A percentile compares a stretch with the other conserved stretches of the same genome.
phyloP scores from a whole-genome alignment of 495 filamentous ascomycete species.

The Daldinia loculata region DNA sequence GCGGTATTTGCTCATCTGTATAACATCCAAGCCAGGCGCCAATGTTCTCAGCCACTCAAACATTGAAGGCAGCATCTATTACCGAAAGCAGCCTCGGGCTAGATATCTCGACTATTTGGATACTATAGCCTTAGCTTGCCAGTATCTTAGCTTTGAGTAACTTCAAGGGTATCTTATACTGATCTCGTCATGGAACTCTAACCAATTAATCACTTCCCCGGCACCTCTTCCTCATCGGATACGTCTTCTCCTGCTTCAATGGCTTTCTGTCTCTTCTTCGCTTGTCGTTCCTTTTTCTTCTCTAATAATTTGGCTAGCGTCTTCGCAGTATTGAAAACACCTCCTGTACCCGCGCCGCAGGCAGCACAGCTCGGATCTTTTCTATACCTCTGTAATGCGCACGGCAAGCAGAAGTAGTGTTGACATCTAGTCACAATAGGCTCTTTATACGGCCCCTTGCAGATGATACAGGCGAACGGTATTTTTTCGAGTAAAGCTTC shows the following conservation, averaged over 20 bases:
- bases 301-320: conserved; percentile 81
- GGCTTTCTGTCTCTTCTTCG: conserved; percentile 72
- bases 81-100: neutral
- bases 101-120: neutral
- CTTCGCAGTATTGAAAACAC: conserved; percentile 91
- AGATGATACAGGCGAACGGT: conserved; percentile 96
- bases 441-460: conserved; percentile 78
- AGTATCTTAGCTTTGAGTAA: neutral
- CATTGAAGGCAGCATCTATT: neutral
- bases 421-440: conserved; percentile 91
- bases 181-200: neutral
- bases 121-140: neutral
- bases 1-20: no score
- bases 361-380: conserved; percentile 82
- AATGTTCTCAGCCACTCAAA: neutral
- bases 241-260: conserved; percentile 75
- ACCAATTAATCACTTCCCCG: neutral
- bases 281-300: conserved; percentile 78
- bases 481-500: conserved; percentile 84
- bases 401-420: conserved; percentile 94
- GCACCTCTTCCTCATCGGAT: conserved; percentile 68
- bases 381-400: conserved; percentile 84
- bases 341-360: conserved; percentile 83
- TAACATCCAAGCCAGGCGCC: neutral
- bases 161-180: neutral